Evolutionary conservation across 106 monocot genomes (phyloP).

Genomic region (Dioscorea zingiberensis): DNA sequence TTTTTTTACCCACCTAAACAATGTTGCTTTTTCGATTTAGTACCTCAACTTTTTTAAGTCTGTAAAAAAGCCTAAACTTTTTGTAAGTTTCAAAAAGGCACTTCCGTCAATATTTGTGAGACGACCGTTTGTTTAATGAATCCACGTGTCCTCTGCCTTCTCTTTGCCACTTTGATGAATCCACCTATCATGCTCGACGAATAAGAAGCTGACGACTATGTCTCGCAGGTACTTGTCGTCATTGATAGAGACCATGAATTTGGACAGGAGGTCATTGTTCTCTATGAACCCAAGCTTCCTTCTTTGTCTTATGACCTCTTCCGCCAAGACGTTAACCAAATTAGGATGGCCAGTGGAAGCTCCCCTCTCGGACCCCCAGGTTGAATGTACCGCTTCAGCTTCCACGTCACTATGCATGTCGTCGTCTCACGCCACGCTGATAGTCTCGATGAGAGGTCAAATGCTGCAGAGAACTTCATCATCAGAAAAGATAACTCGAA

Average conservation of each 20-base stretch:
- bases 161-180: too few relatives aligned
- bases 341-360: slow-evolving; percentile 20
- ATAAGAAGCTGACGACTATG: slow-evolving; percentile 67
- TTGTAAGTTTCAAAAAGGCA: too few relatives aligned
- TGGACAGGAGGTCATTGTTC: slow-evolving; percentile 49
- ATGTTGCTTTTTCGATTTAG: too few relatives aligned
- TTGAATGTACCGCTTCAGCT: slow-evolving; percentile 32
- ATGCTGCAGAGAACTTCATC: slow-evolving; percentile 52
- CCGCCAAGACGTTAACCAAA: slow-evolving; percentile 32
- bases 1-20: too few relatives aligned
- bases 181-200: too few relatives aligned
- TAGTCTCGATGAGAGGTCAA: slow-evolving; percentile 45
- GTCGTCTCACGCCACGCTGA: slow-evolving; percentile 35
- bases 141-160: too few relatives aligned
- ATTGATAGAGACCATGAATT: slow-evolving; percentile 32
- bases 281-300: slow-evolving; percentile 28
- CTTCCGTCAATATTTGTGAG: too few relatives aligned
- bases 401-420: slow-evolving; percentile 32
- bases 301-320: slow-evolving; percentile 41
- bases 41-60: too few relatives aligned
- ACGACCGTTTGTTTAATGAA: too few relatives aligned
- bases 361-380: slow-evolving; percentile 51
- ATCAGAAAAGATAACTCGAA: slow-evolving; percentile 39
- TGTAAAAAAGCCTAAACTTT: too few relatives aligned
- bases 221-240: slow-evolving; percentile 55